These are phyloP conservation scores for Eragrostis curvula DNA, from an alignment of 176 grass and related monocot species.

Conservation along the genomic window DNA sequence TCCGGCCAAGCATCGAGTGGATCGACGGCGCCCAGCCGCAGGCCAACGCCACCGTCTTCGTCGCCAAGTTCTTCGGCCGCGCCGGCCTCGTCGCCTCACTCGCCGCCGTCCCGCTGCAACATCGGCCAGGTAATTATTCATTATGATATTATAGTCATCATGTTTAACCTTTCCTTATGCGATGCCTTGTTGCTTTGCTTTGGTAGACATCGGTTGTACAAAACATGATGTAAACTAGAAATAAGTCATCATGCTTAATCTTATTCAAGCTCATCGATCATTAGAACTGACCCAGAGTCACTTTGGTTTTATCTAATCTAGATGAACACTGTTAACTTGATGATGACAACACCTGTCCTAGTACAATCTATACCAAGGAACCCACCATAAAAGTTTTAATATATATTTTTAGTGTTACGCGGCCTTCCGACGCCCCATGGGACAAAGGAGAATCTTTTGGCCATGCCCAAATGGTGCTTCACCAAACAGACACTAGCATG, in stretches of 20 bases:
- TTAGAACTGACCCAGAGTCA: neutral
- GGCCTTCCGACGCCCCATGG: constrained; percentile 8
- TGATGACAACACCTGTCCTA: neutral
- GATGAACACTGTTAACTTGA: constrained; percentile 15
- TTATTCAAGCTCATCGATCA: neutral
- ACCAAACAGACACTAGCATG: neutral
- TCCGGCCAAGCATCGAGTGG: constrained; percentile 80
- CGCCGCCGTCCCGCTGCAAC: constrained; percentile 59
- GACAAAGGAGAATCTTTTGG: neutral
- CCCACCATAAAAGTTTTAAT: neutral
- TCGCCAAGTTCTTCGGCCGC: constrained; percentile 95
- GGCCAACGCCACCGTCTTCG: constrained; percentile 90
- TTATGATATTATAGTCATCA: neutral
- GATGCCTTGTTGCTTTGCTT: neutral
- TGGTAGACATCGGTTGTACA: too few relatives aligned
- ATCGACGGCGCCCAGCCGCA: constrained; percentile 71
- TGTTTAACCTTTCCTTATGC: neutral
- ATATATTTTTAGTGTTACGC: neutral
- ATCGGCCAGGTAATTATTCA: constrained; percentile 45
- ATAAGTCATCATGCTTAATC: too few relatives aligned
- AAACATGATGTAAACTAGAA: too few relatives aligned
- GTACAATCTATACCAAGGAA: neutral
- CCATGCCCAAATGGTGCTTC: constrained; percentile 19
- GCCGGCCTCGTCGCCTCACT: constrained; percentile 81
- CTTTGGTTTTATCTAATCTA: constrained; percentile 29